Conservation (phyloP, 192 early-diverging fungal species). For the Podochytrium sp. region DNA sequence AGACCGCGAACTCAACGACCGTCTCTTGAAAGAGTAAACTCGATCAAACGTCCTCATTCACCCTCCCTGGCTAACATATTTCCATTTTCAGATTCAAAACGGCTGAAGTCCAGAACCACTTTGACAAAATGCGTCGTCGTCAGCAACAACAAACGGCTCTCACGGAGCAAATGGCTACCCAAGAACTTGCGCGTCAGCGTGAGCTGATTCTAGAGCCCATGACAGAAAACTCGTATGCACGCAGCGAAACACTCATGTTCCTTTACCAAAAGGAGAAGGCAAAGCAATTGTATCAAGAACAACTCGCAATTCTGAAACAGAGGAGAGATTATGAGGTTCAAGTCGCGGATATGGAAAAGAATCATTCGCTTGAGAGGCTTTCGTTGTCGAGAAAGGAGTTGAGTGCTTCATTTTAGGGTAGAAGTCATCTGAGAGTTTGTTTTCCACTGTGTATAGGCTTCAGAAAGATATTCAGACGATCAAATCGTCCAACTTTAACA, state of each 20-base stretch:
- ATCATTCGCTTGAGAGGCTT: slow-evolving; percentile 36
- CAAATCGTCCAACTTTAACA: slow-evolving; percentile 28
- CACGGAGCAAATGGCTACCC: slow-evolving; percentile 42
- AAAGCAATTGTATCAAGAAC: slow-evolving; percentile 55
- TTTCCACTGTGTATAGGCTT: slow-evolving; percentile 17
- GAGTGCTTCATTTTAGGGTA: slow-evolving; percentile 2
- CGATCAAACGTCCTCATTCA: slow-evolving; percentile 5
- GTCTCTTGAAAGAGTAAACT: slow-evolving; percentile 41
- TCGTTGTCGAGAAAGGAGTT: slow-evolving; percentile 49
- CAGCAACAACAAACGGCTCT: slow-evolving; percentile 40
- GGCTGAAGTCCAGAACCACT: slow-evolving; percentile 45
- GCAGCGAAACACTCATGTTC: slow-evolving; percentile 52
- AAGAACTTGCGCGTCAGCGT: slow-evolving; percentile 6
- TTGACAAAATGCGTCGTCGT: slow-evolving; percentile 47
- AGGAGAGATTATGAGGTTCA: slow-evolving; percentile 40
- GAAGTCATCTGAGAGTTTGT: too few relatives aligned
- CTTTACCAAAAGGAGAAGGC: slow-evolving; percentile 58
- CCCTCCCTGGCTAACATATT: neutral
- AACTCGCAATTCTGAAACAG: slow-evolving; percentile 51
- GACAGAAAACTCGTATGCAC: slow-evolving; percentile 46
- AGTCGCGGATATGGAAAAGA: slow-evolving; percentile 47
- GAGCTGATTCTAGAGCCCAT: slow-evolving; percentile 25
- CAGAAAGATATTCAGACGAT: slow-evolving; percentile 36
- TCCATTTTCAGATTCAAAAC: slow-evolving; percentile 35
- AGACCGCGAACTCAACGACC: slow-evolving; percentile 42